Conservation (phyloP, 352 stramenopile species). For the Pythium dissimile region DNA sequence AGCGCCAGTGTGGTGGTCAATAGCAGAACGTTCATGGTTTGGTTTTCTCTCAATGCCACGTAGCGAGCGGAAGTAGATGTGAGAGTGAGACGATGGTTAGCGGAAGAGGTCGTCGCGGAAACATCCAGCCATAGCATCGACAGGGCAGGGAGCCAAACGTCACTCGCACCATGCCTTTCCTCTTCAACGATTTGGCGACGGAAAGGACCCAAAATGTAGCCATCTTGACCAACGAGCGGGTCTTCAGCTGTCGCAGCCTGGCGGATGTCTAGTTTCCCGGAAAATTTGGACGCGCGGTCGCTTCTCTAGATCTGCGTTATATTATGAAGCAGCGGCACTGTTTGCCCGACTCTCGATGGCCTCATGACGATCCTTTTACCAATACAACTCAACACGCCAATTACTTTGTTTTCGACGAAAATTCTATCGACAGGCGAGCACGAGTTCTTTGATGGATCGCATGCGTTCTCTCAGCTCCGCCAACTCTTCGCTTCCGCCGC, state of each 20-base stretch:
- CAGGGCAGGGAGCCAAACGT: slow-evolving; percentile 2
- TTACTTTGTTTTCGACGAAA: too few species aligned
- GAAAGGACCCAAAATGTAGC: too few species aligned
- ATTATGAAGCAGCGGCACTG: too few species aligned
- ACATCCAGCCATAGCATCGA: not conserved
- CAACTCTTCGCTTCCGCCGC: not conserved
- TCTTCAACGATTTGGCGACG: not conserved
- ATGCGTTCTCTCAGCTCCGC: slow-evolving; percentile 12
- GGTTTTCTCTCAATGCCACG: too few species aligned
- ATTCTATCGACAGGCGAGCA: slow-evolving; percentile 13
- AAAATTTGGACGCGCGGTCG: too few species aligned
- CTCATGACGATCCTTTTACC: too few species aligned
- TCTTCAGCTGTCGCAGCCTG: not conserved
- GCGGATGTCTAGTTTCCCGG: too few species aligned
- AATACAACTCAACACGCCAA: too few species aligned
- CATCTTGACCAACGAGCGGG: slow-evolving; percentile 2
- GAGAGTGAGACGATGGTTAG: slow-evolving; percentile 1
- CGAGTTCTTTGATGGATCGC: slow-evolving; percentile 9
- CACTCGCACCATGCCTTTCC: not conserved
- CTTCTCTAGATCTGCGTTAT: too few species aligned
- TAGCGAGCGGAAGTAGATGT: not conserved
- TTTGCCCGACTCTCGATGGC: too few species aligned
- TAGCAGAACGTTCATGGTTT: slow-evolving; percentile 1
- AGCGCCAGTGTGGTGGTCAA: not conserved
- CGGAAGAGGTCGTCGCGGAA: not conserved